Base-by-base conservation (phyloP, 1,139 yeast genomes). In the Taphrina communis region DNA sequence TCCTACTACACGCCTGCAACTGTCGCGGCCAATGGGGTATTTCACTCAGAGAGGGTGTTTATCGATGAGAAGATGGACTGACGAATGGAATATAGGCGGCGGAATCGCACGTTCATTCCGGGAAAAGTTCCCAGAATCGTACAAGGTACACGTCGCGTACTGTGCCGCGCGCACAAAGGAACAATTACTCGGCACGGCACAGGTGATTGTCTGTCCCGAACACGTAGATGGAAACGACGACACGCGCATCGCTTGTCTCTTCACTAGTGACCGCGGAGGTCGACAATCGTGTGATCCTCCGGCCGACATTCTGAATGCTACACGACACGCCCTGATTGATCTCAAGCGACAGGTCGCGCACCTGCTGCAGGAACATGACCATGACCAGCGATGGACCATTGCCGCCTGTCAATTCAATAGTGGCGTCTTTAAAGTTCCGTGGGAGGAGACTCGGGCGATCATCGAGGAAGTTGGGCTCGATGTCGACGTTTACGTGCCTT, bases 1-100 rank as follows among this genome's bases (percentile, higher is more conserved):
- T 62, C 21, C 52, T 62, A 44, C 21, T 62, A n/a, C 66, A 62
- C 48, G 66, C 66, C 6, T 62, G 66, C 39, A 62, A 62, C 25
- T 51, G 59, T 31, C 59, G 57, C 9, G 66, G 66, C 11, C 38
- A n/a, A 14, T 62, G 66, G 66, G 46, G 48, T 51, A 51, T 3
- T 4, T 2, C 6, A 21, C 56, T 25, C 31, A 25, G 31, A 2
- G 17, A 17, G 17, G 31, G 31, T 4, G 4, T 25, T 25, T 2
- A 51, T 2, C 0, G 36, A n/a, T 19, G 5, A 19, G n/a, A 51
- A 51, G 36, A 2, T 19, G 2, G 56, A 19, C 21, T 19, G 17
- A 25, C 11, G 11, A 9, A 25, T 1, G 31, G 31, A 25, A 4
- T 25, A 14, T n/a, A 51, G 65, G 65, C n/a, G 36, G 52, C 31